These are phyloP conservation scores for Myxozyma kluyveri DNA, from an alignment of 805 yeast species.

Conservation along the genomic window DNA sequence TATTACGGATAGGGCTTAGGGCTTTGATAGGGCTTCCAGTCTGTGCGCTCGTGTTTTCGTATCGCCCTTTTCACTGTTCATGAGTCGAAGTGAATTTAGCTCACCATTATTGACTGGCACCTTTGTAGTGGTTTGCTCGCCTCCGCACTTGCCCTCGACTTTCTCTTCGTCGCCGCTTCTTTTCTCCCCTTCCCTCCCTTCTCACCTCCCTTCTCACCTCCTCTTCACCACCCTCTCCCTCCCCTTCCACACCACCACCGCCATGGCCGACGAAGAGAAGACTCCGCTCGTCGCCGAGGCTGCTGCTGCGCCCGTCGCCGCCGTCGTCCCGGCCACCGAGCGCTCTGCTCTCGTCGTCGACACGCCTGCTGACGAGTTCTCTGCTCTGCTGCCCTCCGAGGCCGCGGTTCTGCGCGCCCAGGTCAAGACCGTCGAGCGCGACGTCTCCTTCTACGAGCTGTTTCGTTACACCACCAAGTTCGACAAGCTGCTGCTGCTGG, in stretches of 20 bases:
- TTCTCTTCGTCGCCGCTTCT: not conserved
- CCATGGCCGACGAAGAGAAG: constrained; percentile 10
- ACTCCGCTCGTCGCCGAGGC: constrained; percentile 8
- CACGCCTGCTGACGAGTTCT: constrained; percentile 16
- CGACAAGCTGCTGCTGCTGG: constrained; percentile 35
- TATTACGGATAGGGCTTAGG: no score
- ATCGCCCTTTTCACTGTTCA: no score
- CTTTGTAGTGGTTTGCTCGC: no score
- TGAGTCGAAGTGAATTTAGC: no score
- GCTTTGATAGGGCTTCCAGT: no score
- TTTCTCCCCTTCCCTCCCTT: not conserved
- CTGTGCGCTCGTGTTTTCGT: no score
- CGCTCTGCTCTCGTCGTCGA: constrained; percentile 10
- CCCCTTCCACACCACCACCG: not conserved
- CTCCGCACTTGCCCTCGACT: no score
- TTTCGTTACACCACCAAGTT: constrained; percentile 38
- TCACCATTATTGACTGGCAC: no score
- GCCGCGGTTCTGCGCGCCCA: constrained; percentile 39
- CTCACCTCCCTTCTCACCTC: constrained; percentile 1
- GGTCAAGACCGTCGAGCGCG: constrained; percentile 29
- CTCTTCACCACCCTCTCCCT: not conserved
- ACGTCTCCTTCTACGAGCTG: constrained; percentile 34
- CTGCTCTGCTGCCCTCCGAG: constrained; percentile 36
- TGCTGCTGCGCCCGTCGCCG: constrained; percentile 10
- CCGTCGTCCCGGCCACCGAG: constrained; percentile 7